These are phyloP conservation scores for Penicillium psychrofluorescens DNA, from an alignment of 495 filamentous ascomycete species.

Conservation along the genomic window DNA sequence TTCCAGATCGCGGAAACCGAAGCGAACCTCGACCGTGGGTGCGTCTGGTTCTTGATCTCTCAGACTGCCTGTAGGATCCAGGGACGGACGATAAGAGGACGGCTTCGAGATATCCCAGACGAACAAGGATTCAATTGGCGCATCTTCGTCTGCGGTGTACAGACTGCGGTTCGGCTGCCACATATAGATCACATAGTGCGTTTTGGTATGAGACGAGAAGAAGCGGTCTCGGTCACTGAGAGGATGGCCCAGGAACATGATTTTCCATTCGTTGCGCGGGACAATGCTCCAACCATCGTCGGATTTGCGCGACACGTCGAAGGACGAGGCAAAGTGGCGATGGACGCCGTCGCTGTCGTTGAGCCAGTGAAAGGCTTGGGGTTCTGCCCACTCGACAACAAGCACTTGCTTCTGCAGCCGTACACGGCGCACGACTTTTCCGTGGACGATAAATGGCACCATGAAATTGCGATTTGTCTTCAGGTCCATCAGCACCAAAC, in stretches of 20 bases:
- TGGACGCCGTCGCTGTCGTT: conserved; percentile 52
- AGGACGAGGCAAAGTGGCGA: conserved; percentile 59
- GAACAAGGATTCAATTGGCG: conserved; percentile 54
- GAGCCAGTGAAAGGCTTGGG: conserved; percentile 47
- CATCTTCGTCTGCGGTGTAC: conserved; percentile 47
- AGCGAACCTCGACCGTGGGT: conserved; percentile 48
- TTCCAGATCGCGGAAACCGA: conserved; percentile 48
- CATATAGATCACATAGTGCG: conserved; percentile 59
- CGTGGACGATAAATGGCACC: conserved; percentile 48
- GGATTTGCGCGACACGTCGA: conserved; percentile 33
- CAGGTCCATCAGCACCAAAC: conserved; percentile 50
- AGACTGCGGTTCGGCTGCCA: conserved; percentile 59
- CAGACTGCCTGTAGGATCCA: conserved; percentile 41
- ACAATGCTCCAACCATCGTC: conserved; percentile 36
- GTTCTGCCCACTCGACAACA: conserved; percentile 61
- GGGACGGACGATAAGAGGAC: conserved; percentile 47
- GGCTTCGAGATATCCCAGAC: conserved; percentile 60
- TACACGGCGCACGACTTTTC: conserved; percentile 51
- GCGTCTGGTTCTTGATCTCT: conserved; percentile 24
- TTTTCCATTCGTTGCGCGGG: conserved; percentile 63
- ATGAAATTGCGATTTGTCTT: conserved; percentile 31
- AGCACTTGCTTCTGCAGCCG: conserved; percentile 50
- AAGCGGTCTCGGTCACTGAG: conserved; percentile 54
- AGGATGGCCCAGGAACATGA: conserved; percentile 55
- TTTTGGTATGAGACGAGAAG: conserved; percentile 55